Evolutionary conservation across 1,284 basidiomycete genomes (phyloP).

Genomic region (Trichosporon coremiiforme): DNA sequence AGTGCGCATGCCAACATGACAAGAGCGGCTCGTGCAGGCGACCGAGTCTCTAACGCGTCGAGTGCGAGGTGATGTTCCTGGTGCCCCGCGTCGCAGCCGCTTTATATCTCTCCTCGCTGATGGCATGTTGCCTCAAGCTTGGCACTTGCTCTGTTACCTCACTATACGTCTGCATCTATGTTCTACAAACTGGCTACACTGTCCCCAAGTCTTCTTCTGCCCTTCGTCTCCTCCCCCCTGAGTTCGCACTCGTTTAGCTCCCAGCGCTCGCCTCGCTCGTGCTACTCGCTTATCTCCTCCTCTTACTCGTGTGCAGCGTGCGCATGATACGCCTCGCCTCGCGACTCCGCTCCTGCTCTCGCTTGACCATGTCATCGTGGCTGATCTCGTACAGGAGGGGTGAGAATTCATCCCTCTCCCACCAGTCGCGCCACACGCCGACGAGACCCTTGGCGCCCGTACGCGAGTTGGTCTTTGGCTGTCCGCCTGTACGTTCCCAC

Average conservation of each 20-base stretch:
- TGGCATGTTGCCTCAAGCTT: too few species aligned
- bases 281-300: slow-evolving; percentile 13
- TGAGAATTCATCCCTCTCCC: slow-evolving; percentile 84
- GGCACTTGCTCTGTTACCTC: too few species aligned
- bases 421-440: slow-evolving; percentile 94
- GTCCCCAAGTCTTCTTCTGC: background rate
- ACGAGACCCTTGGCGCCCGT: slow-evolving; percentile 74
- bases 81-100: too few species aligned
- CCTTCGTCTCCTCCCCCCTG: background rate
- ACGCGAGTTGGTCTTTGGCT: slow-evolving; percentile 59
- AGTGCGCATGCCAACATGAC: too few species aligned
- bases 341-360: slow-evolving; percentile 77
- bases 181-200: slow-evolving; percentile 10
- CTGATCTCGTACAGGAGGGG: slow-evolving; percentile 85
- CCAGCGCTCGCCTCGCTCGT: background rate
- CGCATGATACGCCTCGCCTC: slow-evolving; percentile 62
- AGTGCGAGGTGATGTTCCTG: too few species aligned
- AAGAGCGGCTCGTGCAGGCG: too few species aligned
- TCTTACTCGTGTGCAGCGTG: slow-evolving; percentile 26
- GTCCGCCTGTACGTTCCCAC: slow-evolving; percentile 66
- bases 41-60: too few species aligned
- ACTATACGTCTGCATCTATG: background rate
- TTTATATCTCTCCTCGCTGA: too few species aligned
- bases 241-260: too few species aligned
- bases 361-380: slow-evolving; percentile 85